Conservation (phyloP, 805 yeast species). For the Groenewaldozyma salmanticensis region DNA sequence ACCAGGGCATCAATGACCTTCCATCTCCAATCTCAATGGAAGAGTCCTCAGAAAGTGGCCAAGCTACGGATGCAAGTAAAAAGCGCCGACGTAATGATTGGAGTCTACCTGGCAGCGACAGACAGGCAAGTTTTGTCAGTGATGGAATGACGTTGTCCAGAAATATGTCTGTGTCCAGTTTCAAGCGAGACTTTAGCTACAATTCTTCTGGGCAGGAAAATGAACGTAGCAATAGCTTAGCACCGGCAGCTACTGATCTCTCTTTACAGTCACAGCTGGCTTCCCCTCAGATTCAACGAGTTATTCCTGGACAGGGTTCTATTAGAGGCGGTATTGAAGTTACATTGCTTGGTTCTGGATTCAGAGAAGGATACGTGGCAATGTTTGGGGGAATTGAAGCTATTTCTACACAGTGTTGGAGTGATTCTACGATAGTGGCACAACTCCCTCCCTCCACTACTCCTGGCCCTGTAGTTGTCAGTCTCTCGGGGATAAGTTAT, state of each 20-base stretch:
- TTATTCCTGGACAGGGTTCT: conserved; percentile 94
- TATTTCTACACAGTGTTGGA: conserved; percentile 88
- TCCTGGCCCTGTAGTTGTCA: conserved; percentile 87
- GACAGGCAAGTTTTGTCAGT: too few relatives aligned
- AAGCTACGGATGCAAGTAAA: conserved; percentile 11
- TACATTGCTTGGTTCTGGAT: conserved; percentile 78
- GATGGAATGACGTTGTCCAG: too few relatives aligned
- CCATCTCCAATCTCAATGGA: conserved; percentile 27
- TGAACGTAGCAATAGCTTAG: too few relatives aligned
- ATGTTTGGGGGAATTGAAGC: conserved; percentile 58
- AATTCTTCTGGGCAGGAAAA: too few relatives aligned
- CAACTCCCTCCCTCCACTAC: conserved; percentile 84
- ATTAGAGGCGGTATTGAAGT: conserved; percentile 94
- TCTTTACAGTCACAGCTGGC: too few relatives aligned
- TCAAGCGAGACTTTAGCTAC: neutral
- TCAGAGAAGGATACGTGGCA: conserved; percentile 72
- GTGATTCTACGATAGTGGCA: conserved; percentile 86
- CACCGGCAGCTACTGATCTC: too few relatives aligned
- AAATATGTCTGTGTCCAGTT: too few relatives aligned
- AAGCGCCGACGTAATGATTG: conserved; percentile 19
- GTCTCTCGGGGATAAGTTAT: conserved; percentile 51
- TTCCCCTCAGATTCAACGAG: conserved; percentile 48
- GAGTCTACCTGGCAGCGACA: conserved; percentile 1
- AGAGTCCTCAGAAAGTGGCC: conserved; percentile 23
- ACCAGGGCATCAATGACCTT: conserved; percentile 3